Evolutionary conservation across 2,329 filamentous ascomycete genomes (phyloP), one percentile per base, ranked within the genome.

Genomic region (Botryotinia convoluta): DNA sequence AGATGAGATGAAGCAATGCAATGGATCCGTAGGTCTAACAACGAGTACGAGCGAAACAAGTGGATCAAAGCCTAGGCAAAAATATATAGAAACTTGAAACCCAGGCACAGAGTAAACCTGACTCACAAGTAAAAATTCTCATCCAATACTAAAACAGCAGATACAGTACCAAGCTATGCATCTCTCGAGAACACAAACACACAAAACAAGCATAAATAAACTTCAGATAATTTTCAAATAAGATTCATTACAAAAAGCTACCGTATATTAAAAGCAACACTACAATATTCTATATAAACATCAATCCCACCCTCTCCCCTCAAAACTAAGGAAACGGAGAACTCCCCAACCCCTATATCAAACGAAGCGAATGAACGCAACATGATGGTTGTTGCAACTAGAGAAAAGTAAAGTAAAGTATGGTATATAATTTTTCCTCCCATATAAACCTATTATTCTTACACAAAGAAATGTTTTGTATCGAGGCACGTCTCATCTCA

Each of bases 381-480:
- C 65, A 57, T 26, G 35, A 57, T 57, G n/a, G 3, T 18, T 29
- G 48, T 44, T 42, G 54, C 65, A 57, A 68, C 35, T 68, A 57
- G 48, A 68, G 48, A 68, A 42, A 68, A n/a, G 48, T 51, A 48
- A 57, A 39, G 37, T 63, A 61, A 37, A 22, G 44, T 48, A 42
- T 68, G 48, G 65, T 69, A 69, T 69, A 69, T 69, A 69, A 69
- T 57, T 57, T 69, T 44, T 14, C 65, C 65, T 57, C 48, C 65
- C 48, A 69, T 32, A 57, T 57, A 6, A 18, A 54, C 22, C 45
- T 18, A 32, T 57, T 69, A 67, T 69, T 68, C 48, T 29, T 44
- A 69, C 65, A 57, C 65, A 69, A 59, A 57, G 65, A 69, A 57
- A 69, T 69, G 18, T 42, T 57, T 57, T 69, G 65, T 42, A 32